phyloP scores from a whole-genome alignment of 2,329 filamentous ascomycete species.

The Hypoxylon sp. region DNA sequence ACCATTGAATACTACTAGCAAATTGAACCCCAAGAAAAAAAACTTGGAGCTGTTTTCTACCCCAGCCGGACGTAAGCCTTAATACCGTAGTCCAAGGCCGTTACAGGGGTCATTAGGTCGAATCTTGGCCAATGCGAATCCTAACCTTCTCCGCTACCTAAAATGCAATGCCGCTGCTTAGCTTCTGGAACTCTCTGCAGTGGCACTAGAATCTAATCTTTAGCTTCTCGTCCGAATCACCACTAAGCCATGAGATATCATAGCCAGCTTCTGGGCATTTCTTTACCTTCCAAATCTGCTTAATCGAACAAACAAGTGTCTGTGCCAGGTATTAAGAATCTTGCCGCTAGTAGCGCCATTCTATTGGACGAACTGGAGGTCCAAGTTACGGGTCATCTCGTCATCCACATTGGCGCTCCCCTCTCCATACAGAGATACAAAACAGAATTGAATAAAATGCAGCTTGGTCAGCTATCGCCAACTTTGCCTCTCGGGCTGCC shows the following conservation, averaged over 20 bases:
- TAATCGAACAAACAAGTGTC: conserved; percentile 13
- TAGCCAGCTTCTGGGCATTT: neutral
- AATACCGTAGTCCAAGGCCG: conserved; percentile 31
- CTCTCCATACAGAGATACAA: conserved; percentile 9
- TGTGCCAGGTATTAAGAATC: neutral
- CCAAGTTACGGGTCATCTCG: conserved; percentile 4
- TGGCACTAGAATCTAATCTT: conserved; percentile 9
- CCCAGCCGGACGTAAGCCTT: conserved; percentile 25
- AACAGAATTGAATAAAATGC: neutral
- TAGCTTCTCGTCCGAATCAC: conserved; percentile 6
- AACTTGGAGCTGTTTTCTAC: neutral
- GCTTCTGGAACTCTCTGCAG: conserved; percentile 28
- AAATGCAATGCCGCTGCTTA: conserved; percentile 1
- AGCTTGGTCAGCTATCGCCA: conserved; percentile 10
- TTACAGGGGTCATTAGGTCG: conserved; percentile 25
- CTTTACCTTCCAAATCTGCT: conserved; percentile 19
- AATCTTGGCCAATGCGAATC: conserved; percentile 27
- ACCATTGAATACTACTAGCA: neutral
- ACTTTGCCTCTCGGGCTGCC: conserved; percentile 8
- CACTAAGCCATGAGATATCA: neutral
- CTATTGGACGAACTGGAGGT: conserved; percentile 16
- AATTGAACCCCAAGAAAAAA: neutral
- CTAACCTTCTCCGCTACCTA: conserved; percentile 11
- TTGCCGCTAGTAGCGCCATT: conserved; percentile 7
- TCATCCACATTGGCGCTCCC: conserved; percentile 11